These are phyloP conservation scores for Bonia amplexicaulis DNA, from an alignment of 176 grass and related monocot genomes.

Conservation along the genomic window DNA sequence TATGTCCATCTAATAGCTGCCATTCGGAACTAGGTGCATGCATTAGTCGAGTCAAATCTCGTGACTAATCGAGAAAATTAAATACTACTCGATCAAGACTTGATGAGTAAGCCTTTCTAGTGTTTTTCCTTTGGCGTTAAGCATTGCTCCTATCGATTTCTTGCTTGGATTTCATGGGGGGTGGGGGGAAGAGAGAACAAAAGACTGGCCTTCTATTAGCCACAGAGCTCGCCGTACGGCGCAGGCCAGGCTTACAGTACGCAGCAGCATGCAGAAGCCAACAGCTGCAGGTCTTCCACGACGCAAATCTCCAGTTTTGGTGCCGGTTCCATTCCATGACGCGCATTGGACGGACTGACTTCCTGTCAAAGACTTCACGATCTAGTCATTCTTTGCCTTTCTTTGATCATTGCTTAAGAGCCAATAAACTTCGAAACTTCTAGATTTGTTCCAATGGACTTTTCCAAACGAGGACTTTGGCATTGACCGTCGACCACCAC, in stretches of 20 bases:
- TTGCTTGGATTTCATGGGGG: background rate
- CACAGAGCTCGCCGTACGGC: background rate
- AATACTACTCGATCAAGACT: background rate
- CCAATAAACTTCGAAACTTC: background rate
- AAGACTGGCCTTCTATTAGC: background rate
- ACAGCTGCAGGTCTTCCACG: background rate
- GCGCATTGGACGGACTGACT: background rate
- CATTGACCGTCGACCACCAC: background rate
- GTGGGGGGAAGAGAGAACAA: background rate
- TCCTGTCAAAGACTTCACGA: background rate
- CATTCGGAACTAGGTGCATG: background rate
- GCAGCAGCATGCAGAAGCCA: background rate
- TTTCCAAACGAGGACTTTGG: background rate
- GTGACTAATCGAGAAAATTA: background rate
- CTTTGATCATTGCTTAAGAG: background rate
- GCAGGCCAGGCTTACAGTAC: background rate
- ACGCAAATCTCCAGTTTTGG: background rate
- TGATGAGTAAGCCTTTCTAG: background rate
- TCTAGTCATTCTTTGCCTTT: background rate
- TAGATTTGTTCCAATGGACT: background rate
- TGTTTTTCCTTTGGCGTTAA: background rate
- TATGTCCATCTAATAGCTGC: background rate
- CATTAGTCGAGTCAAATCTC: background rate
- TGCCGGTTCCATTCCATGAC: background rate
- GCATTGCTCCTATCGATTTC: background rate